Evolutionary conservation across 192 early-diverging fungal genomes (phyloP), one percentile per base, ranked within the genome.

Genomic region (Radiomyces spectabilis): DNA sequence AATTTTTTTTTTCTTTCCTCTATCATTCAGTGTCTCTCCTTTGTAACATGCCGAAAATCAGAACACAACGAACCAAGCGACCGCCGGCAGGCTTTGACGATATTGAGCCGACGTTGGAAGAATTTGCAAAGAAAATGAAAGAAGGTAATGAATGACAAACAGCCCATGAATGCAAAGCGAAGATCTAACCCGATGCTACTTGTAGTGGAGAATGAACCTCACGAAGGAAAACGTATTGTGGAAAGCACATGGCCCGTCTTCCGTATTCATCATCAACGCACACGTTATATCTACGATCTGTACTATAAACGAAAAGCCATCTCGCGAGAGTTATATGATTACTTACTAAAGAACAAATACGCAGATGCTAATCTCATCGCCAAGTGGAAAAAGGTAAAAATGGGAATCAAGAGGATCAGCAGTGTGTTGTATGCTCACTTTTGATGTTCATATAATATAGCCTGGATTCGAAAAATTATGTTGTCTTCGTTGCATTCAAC

Each of bases 381-480:
- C 12, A 99, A 99, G 57, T 99, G 97, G 97, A 86, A 85, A 54
- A 98, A 97, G 83, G 87, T 86, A 75, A 49, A 26, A 54, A 35
- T 21, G 1, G 9, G 32, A 29, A 15, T 50, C 18, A 4, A 25
- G 19, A 29, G n/a, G 40, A 10, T 24, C 25, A 30, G 8, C n/a
- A 8, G 2, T 12, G n/a, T n/a, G n/a, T n/a, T n/a, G n/a, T n/a
- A 27, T 26, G 24, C 8, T 4, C 9, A 29, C 18, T 42, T 33
- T 26, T 33, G 27, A 55, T n/a, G 27, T 39, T 53, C 18, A 45
- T 24, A 26, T 43, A 29, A 3, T 26, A 41, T 71, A 89, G 84
- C 77, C 83, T 43, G 95, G 95, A 27, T 99, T 92, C 66, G 97
- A 99, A 65, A 93, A 94, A 61, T 78, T 99, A 31, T 99, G 97